These are phyloP conservation scores for Stephania japonica DNA, from an alignment of 164 flowering plant species.

Conservation along the genomic window DNA sequence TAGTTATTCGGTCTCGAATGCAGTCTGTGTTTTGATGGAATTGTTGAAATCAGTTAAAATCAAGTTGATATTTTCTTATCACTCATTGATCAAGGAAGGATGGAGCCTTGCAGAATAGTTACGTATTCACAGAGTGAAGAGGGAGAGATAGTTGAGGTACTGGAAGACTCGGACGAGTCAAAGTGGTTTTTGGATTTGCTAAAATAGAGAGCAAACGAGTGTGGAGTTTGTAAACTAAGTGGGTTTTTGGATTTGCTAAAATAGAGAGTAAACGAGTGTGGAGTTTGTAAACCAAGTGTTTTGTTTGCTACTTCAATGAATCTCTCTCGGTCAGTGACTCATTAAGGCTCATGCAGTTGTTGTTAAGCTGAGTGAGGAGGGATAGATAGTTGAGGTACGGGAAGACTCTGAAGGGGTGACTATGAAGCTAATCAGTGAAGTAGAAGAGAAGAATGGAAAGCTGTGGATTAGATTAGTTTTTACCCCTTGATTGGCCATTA, in stretches of 20 bases:
- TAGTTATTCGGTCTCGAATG: neutral
- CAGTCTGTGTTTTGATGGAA: neutral
- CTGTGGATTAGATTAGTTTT: slow-evolving; percentile 65
- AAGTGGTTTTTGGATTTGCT: no score
- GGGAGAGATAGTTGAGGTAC: no score
- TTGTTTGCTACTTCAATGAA: no score
- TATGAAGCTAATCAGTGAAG: slow-evolving; percentile 42
- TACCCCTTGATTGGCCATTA: slow-evolving; percentile 42
- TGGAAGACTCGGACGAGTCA: no score
- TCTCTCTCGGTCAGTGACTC: no score
- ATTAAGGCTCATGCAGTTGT: slow-evolving; percentile 50
- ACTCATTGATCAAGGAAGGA: slow-evolving; percentile 59
- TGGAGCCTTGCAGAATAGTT: slow-evolving; percentile 95
- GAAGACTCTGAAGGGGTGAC: slow-evolving; percentile 54
- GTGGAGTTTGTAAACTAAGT: no score
- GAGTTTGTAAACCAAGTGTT: no score
- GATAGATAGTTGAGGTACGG: slow-evolving; percentile 42
- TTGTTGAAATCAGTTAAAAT: neutral
- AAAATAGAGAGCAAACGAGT: no score
- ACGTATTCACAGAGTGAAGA: no score
- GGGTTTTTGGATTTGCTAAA: no score
- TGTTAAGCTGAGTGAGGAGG: slow-evolving; percentile 41
- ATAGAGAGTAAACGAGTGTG: no score
- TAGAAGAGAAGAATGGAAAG: slow-evolving; percentile 61
- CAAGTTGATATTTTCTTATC: neutral